These are phyloP conservation scores for Claviceps digitariae DNA, from an alignment of 2,329 filamentous ascomycete species.

Conservation along the genomic window DNA sequence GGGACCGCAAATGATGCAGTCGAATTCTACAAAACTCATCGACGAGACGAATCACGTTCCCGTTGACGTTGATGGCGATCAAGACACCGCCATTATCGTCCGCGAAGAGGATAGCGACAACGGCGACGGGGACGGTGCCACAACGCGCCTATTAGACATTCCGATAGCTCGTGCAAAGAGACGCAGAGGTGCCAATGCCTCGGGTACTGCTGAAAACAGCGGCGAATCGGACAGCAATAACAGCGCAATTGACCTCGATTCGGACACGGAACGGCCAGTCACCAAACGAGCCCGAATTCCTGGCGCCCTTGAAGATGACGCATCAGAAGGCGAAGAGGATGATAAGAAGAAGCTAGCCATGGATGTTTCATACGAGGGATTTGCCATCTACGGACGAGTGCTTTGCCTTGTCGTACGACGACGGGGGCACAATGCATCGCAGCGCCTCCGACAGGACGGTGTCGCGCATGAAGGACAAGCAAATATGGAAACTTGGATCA, in stretches of 20 bases:
- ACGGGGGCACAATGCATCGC: slow-evolving; percentile 39
- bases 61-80: slow-evolving; percentile 27
- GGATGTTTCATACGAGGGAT: slow-evolving; percentile 84
- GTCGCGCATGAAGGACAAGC: slow-evolving; percentile 41
- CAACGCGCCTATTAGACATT: slow-evolving; percentile 22
- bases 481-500: slow-evolving; percentile 75
- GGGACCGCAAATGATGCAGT: slow-evolving; percentile 37
- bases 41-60: slow-evolving; percentile 40
- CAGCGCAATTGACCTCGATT: slow-evolving; percentile 24
- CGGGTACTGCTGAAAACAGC: slow-evolving; percentile 14
- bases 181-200: slow-evolving; percentile 11
- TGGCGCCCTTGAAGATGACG: slow-evolving; percentile 12
- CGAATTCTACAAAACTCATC: slow-evolving; percentile 50
- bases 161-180: slow-evolving; percentile 19
- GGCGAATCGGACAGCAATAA: slow-evolving; percentile 22
- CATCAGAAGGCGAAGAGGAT: slow-evolving; percentile 35
- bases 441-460: slow-evolving; percentile 17
- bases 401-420: slow-evolving; percentile 80
- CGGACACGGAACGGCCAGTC: slow-evolving; percentile 27
- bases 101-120: slow-evolving; percentile 38
- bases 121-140: slow-evolving; percentile 11
- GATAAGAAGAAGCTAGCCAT: slow-evolving; percentile 88
- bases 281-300: slow-evolving; percentile 30
- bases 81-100: slow-evolving; percentile 13
- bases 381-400: slow-evolving; percentile 87